Conservation (phyloP, 2,329 filamentous ascomycete species). For the Cryoendolithus antarcticus region DNA sequence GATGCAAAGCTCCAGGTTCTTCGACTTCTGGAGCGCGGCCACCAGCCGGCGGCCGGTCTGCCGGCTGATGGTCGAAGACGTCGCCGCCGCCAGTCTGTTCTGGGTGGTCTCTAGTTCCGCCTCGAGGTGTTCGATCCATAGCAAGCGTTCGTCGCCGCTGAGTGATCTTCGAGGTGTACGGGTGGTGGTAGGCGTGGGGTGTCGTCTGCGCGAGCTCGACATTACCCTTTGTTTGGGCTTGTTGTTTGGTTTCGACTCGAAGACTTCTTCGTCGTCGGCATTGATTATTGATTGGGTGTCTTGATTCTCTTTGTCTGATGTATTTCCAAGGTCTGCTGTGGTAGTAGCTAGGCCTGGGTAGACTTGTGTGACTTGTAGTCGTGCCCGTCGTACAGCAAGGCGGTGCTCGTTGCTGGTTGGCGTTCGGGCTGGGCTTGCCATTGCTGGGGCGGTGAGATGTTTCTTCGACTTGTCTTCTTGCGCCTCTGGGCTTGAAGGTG, state of each 20-base stretch:
- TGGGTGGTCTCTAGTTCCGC: slow-evolving; percentile 31
- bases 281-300: too few species aligned
- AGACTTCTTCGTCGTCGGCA: slow-evolving; percentile 8
- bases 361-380: too few species aligned
- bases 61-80: slow-evolving; percentile 27
- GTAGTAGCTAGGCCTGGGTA: too few species aligned
- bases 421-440: too few species aligned
- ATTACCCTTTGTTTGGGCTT: neutral
- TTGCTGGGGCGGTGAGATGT: too few species aligned
- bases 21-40: slow-evolving; percentile 22
- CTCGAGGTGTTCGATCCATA: slow-evolving; percentile 40
- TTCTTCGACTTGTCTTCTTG: too few species aligned
- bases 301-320: too few species aligned
- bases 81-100: slow-evolving; percentile 26
- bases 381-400: too few species aligned
- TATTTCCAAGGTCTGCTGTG: too few species aligned
- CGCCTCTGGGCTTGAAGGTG: too few species aligned
- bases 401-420: too few species aligned
- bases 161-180: slow-evolving; percentile 16
- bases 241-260: slow-evolving; percentile 20
- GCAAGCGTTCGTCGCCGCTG: slow-evolving; percentile 27
- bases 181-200: slow-evolving; percentile 23
- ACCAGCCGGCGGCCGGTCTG: slow-evolving; percentile 26
- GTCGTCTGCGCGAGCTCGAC: slow-evolving; percentile 20
- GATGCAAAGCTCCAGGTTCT: slow-evolving; percentile 22